Base-by-base conservation (phyloP, 345 rosid species). In the Gossypium anomalum region DNA sequence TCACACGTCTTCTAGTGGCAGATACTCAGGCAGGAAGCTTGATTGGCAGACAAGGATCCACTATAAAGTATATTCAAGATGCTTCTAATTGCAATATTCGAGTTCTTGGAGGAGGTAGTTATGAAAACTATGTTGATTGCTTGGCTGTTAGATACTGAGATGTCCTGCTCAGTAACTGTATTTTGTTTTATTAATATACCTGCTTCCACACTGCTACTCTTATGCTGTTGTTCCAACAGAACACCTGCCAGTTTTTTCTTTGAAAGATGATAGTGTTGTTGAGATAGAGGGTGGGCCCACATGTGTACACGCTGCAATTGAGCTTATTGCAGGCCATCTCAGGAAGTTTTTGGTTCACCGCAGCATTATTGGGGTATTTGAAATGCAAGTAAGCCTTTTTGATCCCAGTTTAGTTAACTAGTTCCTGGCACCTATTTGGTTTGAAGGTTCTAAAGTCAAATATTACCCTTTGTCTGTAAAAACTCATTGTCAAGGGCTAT, bases 1-100 rank as follows among this genome's bases (percentile, higher is more conserved):
- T 80, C 19, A 84, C 85, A 43, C 78, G 80, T 82, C 70, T 84
- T 68, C 78, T 84, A 44, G 85, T 84, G 22, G 80, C 82, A 51
- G 80, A 82, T 66, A 65, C 78, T 55, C 87, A 84, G 55, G 82
- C 82, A 22, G 82, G 83, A 59, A 80, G 83, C 73, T 70, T 84
- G 79, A 82, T 84, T 80, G 87, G 85, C 17, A 80, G 74, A 61
- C 82, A 82, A 55, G 83, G 85, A 25, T 80, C 80, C n/a, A 84
- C 80, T 9, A 82, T 85, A 45, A 85, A 85, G 51, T 76, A 83
- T 25, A 85, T 85, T 67, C 79, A 80, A 73, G 82, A 85, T 61
- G 75, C 79, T 52, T 78, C 87, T 27, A 16, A 73, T 70, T 82
- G 83, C 67, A 61, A 73, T 22, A 78, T 82, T 76, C 53, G 79